Conservation (phyloP, 2,329 filamentous ascomycete genomes). For the Colletotrichum musae region DNA sequence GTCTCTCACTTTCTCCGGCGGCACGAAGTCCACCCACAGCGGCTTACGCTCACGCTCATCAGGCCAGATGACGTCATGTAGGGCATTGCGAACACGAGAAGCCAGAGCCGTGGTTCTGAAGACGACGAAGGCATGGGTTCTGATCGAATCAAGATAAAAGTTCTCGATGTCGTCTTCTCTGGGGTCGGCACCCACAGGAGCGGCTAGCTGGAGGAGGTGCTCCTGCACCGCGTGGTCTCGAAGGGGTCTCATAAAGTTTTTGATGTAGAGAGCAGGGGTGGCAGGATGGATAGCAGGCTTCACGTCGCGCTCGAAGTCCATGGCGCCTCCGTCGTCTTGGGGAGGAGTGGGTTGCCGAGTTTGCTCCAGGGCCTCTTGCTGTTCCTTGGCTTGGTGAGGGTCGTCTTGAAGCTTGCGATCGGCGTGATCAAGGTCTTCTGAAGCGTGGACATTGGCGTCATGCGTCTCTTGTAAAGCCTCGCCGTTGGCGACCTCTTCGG, state of each 20-base stretch:
- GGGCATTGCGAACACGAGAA: slow-evolving; percentile 78
- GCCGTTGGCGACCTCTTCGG: background rate
- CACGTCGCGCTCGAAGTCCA: slow-evolving; percentile 55
- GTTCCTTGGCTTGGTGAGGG: background rate
- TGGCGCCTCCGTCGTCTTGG: slow-evolving; percentile 44
- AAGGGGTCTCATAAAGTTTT: slow-evolving; percentile 90
- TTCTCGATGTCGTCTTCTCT: slow-evolving; percentile 71
- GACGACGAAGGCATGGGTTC: slow-evolving; percentile 87
- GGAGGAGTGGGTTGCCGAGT: slow-evolving; percentile 8
- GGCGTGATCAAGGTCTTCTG: background rate
- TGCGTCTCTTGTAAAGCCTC: background rate
- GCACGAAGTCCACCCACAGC: slow-evolving; percentile 92
- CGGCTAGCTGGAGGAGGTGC: slow-evolving; percentile 79
- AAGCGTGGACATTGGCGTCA: background rate
- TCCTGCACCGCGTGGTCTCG: slow-evolving; percentile 76
- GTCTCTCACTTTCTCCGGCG: slow-evolving; percentile 76
- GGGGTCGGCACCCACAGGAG: slow-evolving; percentile 65
- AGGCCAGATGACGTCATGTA: slow-evolving; percentile 89
- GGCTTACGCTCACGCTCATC: slow-evolving; percentile 87
- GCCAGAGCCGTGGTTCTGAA: slow-evolving; percentile 81
- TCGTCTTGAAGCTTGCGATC: slow-evolving; percentile 5
- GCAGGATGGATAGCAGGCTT: slow-evolving; percentile 77
- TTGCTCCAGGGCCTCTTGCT: background rate
- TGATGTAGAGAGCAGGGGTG: slow-evolving; percentile 87
- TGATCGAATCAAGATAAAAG: slow-evolving; percentile 87